Conservation (phyloP, 2,329 filamentous ascomycete genomes). For the Xylaria sp. region DNA sequence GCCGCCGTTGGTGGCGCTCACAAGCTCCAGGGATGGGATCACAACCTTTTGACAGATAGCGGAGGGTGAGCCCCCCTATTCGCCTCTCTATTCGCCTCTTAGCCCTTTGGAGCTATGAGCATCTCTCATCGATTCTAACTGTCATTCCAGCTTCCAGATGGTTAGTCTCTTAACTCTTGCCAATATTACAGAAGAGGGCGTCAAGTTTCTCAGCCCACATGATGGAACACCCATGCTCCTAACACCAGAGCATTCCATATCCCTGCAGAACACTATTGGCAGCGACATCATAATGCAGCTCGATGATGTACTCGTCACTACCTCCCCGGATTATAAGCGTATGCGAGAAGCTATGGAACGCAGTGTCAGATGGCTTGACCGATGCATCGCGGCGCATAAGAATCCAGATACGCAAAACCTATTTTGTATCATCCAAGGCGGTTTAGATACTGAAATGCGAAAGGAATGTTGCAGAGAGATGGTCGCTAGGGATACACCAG, state of each 20-base stretch:
- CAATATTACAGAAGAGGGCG: conserved; percentile 93
- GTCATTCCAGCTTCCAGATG: conserved; percentile 88
- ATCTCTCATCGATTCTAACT: conserved; percentile 25
- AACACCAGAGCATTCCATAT: conserved; percentile 96
- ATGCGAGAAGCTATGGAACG: conserved; percentile 97
- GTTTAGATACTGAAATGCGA: conserved; percentile 87
- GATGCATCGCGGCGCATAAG: conserved; percentile 90
- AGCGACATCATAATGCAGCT: conserved; percentile 99
- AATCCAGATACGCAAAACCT: conserved; percentile 87
- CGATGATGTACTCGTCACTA: conserved; percentile 97
- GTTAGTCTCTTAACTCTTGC: conserved; percentile 94
- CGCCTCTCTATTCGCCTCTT: conserved; percentile 21
- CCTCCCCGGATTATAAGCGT: conserved; percentile 85
- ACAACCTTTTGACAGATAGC: conserved; percentile 91
- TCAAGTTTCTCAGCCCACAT: conserved; percentile 94
- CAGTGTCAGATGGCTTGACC: conserved; percentile 93
- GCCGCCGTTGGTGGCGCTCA: conserved; percentile 92
- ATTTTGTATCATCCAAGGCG: conserved; percentile 98
- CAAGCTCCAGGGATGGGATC: conserved; percentile 91
- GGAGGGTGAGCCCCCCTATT: conserved; percentile 65
- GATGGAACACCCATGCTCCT: conserved; percentile 96
- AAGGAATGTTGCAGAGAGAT: conserved; percentile 86
- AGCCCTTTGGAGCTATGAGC: conserved; percentile 46
- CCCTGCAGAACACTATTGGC: conserved; percentile 94
- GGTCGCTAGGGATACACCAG: conserved; percentile 90